phyloP scores from a whole-genome alignment of 495 filamentous ascomycete genomes.

The Astrothelium macrocarpum region DNA sequence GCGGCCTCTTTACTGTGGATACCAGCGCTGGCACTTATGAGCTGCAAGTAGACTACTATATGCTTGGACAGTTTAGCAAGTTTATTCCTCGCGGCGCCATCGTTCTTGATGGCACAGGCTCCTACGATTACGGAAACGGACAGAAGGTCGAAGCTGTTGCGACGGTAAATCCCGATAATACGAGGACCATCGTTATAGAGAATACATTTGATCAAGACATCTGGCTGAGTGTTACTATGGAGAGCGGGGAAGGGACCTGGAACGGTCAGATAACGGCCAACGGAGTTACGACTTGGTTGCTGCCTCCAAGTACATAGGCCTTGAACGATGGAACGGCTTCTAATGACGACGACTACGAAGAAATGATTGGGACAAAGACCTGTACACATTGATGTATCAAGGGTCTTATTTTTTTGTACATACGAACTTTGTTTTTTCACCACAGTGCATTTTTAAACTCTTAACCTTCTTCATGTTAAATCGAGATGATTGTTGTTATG shows the following conservation, averaged over 20 bases:
- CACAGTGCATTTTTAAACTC: too few relatives aligned
- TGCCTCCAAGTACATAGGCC: slow-evolving; percentile 25
- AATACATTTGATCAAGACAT: slow-evolving; percentile 44
- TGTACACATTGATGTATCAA: too few relatives aligned
- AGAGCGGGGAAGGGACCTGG: slow-evolving; percentile 40
- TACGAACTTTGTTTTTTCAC: too few relatives aligned
- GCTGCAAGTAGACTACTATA: slow-evolving; percentile 44
- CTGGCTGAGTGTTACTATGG: slow-evolving; percentile 36
- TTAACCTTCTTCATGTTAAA: too few relatives aligned
- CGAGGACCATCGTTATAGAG: slow-evolving; percentile 44
- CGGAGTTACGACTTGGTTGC: slow-evolving; percentile 46
- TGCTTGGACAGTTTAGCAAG: slow-evolving; percentile 48
- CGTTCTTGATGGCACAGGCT: slow-evolving; percentile 38
- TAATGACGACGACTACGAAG: too few relatives aligned
- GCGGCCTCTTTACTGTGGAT: slow-evolving; percentile 42
- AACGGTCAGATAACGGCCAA: slow-evolving; percentile 39
- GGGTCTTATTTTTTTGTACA: too few relatives aligned
- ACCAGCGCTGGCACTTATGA: slow-evolving; percentile 33
- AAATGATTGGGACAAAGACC: too few relatives aligned
- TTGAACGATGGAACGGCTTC: not conserved
- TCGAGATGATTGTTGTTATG: too few relatives aligned
- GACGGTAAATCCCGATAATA: slow-evolving; percentile 43
- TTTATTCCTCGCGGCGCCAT: slow-evolving; percentile 45
- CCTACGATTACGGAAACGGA: slow-evolving; percentile 38
- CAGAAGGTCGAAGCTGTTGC: slow-evolving; percentile 41